These are phyloP conservation scores for Camellia japonica DNA, from an alignment of 148 eudicot species.

Conservation along the genomic window DNA sequence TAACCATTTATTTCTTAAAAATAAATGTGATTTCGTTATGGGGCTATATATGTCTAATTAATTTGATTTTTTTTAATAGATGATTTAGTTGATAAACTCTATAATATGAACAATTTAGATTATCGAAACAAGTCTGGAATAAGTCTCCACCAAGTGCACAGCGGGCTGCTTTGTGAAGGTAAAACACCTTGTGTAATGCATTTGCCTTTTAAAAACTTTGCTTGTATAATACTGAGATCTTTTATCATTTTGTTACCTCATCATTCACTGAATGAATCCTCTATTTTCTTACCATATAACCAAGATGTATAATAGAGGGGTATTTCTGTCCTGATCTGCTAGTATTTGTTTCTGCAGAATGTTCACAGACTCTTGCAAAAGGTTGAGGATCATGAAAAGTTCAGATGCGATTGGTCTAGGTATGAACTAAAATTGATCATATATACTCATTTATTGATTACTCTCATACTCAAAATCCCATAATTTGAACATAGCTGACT, in stretches of 20 bases:
- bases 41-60: too few species aligned
- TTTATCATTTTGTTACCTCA: background rate
- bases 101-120: too few species aligned
- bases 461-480: background rate
- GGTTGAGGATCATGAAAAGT: conserved; percentile 35
- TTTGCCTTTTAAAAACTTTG: too few species aligned
- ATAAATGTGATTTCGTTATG: too few species aligned
- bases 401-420: conserved; percentile 33
- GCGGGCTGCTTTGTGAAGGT: too few species aligned
- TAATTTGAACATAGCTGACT: background rate
- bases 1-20: too few species aligned
- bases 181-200: too few species aligned
- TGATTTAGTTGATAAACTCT: too few species aligned
- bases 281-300: background rate
- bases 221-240: background rate
- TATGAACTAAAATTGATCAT: conserved; percentile 3
- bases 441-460: background rate
- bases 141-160: too few species aligned
- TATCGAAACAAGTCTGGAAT: too few species aligned
- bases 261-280: background rate
- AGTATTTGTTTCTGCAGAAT: conserved; percentile 20
- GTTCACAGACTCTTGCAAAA: conserved; percentile 29
- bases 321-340: background rate
- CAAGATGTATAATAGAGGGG: background rate
- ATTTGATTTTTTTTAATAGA: too few species aligned